Evolutionary conservation across 495 filamentous ascomycete species (phyloP).

Genomic region (Hypoxylon crocopeplum): DNA sequence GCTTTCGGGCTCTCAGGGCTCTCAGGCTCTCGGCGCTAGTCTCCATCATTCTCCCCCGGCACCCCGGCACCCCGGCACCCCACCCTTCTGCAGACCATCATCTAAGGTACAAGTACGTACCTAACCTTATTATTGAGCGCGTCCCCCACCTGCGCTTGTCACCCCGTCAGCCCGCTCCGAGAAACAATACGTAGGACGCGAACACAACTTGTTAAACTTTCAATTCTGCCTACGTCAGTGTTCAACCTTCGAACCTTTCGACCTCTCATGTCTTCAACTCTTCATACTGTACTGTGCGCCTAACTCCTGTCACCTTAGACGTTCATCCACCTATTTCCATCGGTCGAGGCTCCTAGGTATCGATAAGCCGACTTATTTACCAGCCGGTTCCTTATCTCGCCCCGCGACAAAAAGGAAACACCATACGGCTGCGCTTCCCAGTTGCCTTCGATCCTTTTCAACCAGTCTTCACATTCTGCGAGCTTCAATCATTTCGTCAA

Average conservation of each 20-base stretch:
- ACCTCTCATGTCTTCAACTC: neutral
- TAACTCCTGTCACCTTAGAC: too few relatives aligned
- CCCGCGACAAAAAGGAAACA: too few relatives aligned
- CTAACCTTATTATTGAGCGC: neutral
- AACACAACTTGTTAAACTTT: neutral
- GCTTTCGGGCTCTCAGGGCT: too few relatives aligned
- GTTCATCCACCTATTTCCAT: too few relatives aligned
- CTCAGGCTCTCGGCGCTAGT: too few relatives aligned
- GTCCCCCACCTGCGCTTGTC: neutral
- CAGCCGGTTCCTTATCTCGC: too few relatives aligned
- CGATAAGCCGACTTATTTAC: too few relatives aligned
- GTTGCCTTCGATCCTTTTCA: too few relatives aligned
- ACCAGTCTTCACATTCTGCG: neutral
- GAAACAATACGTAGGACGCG: neutral
- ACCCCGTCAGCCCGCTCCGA: neutral
- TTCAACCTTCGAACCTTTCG: neutral
- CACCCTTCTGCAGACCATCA: neutral
- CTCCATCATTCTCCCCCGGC: neutral
- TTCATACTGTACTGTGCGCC: neutral
- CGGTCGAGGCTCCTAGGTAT: too few relatives aligned
- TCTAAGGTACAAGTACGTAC: neutral
- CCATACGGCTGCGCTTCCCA: too few relatives aligned
- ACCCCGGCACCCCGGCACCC: neutral
- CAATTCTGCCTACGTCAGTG: too few relatives aligned
- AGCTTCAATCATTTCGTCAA: neutral